Base-by-base conservation (phyloP, 2,329 filamentous ascomycete species). In the Dendryphion nanum region DNA sequence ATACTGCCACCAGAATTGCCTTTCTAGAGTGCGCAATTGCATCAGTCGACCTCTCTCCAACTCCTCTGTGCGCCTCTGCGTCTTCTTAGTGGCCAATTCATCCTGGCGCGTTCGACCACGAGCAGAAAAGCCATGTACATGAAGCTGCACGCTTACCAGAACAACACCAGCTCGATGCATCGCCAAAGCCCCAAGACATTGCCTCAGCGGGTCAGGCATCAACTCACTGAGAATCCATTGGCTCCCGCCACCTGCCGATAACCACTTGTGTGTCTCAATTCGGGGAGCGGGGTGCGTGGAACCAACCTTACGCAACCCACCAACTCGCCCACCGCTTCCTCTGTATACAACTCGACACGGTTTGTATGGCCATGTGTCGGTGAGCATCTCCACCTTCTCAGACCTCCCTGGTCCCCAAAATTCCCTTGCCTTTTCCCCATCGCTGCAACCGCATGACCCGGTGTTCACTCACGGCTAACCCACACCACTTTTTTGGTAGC, bases 281-380 rank as follows among this genome's bases (percentile, higher is more conserved):
- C 31, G 30, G 42, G 42, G 24, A 29, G 23, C 23, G 23, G 23
- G 23, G 23, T 26, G 23, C 23, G n/a, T 26, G 23, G 23, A 8
- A 26, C n/a, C 10, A 10, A 10, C 23, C 10, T 10, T 26, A 8
- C 10, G 23, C n/a, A 26, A 26, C 23, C n/a, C 10, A 26, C 23
- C n/a, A n/a, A 8, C 23, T 10, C 23, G 42, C 48, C 48, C 38
- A 51, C 48, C 48, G 48, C 48, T 42, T 40, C n/a, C 44, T 50
- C 23, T 35, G 30, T 30, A 31, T 35, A 31, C 41, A 24, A 24
- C 26, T 35, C 6, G 17, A n/a, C 7, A 10, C 4, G 7, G 19
- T 29, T 41, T 40, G 28, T 46, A 48, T 45, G 38, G 40, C 23
- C 2, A 41, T 42, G 30, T 38, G 44, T 42, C 48, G 48, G 48